phyloP scores from a whole-genome alignment of 441 rosid genomes.

The Eruca vesicaria region DNA sequence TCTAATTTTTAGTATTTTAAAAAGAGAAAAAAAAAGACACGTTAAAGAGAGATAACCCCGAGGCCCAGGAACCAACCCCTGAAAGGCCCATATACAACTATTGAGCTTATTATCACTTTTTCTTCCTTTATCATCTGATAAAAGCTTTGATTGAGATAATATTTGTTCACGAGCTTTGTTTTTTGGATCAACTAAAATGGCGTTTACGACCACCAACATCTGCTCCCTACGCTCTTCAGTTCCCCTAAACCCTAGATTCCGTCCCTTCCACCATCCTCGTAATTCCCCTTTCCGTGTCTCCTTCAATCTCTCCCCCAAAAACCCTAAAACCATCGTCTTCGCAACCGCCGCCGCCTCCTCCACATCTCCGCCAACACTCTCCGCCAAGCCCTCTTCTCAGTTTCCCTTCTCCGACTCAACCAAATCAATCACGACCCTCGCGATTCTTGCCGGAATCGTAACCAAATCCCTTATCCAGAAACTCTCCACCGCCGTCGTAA shows the following conservation, averaged over 20 bases:
- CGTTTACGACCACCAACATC: conserved; percentile 18
- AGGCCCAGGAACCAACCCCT: too few relatives aligned
- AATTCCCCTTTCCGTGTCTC: conserved; percentile 13
- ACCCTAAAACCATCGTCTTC: conserved; percentile 26
- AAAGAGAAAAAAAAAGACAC: too few relatives aligned
- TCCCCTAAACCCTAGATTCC: background rate
- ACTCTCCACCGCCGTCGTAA: conserved; percentile 23
- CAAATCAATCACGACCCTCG: conserved; percentile 51
- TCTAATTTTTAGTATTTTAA: too few relatives aligned
- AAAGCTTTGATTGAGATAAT: background rate
- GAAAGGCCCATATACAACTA: too few relatives aligned
- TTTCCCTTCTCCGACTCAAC: conserved; percentile 46
- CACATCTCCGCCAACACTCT: background rate
- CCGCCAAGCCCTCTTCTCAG: background rate
- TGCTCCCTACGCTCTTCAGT: conserved; percentile 10
- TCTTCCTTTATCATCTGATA: background rate
- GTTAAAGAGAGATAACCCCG: too few relatives aligned
- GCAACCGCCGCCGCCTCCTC: conserved; percentile 31
- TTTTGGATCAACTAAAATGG: conserved; percentile 27
- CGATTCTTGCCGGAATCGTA: conserved; percentile 34
- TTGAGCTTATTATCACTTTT: too few relatives aligned
- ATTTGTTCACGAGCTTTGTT: background rate
- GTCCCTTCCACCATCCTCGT: conserved; percentile 1
- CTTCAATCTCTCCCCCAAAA: conserved; percentile 14
- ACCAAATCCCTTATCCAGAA: conserved; percentile 38